Base-by-base conservation (phyloP, 31 red algal species). In the Porphyra umbilicalis region DNA sequence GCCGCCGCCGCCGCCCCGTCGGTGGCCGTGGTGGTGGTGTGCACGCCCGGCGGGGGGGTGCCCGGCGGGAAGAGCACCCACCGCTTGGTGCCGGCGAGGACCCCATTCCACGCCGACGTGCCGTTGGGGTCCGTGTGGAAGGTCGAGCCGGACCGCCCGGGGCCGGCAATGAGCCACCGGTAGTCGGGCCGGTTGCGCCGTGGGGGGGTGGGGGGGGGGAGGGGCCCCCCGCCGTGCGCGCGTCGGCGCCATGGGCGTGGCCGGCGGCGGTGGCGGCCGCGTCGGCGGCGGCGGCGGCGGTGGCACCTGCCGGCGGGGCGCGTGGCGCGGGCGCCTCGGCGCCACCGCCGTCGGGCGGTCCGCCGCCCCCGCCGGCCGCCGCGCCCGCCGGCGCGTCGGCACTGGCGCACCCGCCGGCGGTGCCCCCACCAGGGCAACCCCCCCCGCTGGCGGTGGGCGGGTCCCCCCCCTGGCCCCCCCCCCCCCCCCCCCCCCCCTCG, bases 101-200 rank as follows among this genome's bases (percentile, higher is more conserved):
- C 76, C 33, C 89, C 92, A 71, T 94, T 94, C 92, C 92, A 94
- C 30, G 92, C 92, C 14, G 78, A 83, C 39, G 92, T 91, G 33
- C 35, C 83, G 79, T 89, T 88, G 9, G 92, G 92, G 75, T 94
- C 92, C 38, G 82, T 87, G 80, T 94, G 92, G 39, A 94, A 88
- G 6, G 82, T 80, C 5, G 82, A 86, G 39, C 92, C 92, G 32
- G 83, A 88, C 39, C 88, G 76, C 10, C 76, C 11, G 32, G 92
- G 92, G n/a, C 92, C 92, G 38, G 88, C 76, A 29, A 94, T 88
- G 31, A 94, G 77, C 92, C 92, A 94, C 30, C 79, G 33, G 76
- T 94, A 79, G 18, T 84, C 86, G 18, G 92, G 92, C 35, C 92
- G 82, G 29, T 80, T 67, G 57, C 57, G 57, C 25, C 2, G 57